Base-by-base conservation (phyloP, 306 rosid genomes). In the Prunus dulcis region DNA sequence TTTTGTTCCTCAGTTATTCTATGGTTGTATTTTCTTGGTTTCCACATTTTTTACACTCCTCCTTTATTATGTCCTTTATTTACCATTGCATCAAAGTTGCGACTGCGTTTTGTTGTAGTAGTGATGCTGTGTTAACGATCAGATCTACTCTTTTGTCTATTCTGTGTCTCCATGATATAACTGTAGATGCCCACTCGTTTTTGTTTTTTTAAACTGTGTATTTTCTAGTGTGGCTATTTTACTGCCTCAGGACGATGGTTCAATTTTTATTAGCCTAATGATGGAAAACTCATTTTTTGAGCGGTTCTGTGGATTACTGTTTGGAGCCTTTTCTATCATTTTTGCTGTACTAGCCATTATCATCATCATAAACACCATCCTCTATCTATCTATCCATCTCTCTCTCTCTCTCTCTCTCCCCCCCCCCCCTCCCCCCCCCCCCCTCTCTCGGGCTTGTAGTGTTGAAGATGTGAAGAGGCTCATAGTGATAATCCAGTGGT, bases 271-370 rank as follows among this genome's bases (percentile, higher is more conserved):
- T 41, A 3, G 65, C 74, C 65, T 67, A 13, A 51, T 67, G 79
- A 79, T 79, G 53, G 64, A 72, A 79, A 64, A 79, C 57, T 64
- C 27, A 41, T 18, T 51, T 78, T 34, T 30, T 58, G 58, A 71
- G 76, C 9, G 71, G 77, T 75, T 64, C 72, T 10, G 15, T n/a
- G 70, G 71, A 69, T 50, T 68, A 47, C 56, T 58, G 2, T 38
- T 34, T 27, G 1, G 65, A 66, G 74, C 75, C 63, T 67, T 58
- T 19, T 62, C 52, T 12, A 30, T 43, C 74, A 38, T 32, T 71
- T 71, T 20, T 57, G 51, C 76, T 45, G 38, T 55, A 28, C 11
- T 8, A 25, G 5, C n/a, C 34, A 3, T 30, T 23, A 12, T 63
- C 61, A 0, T n/a, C 25, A n/a, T 55, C 4, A n/a, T 7, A 3